Evolutionary conservation across 495 filamentous ascomycete species (phyloP), one percentile per base, ranked within the genome.

Genomic region (Penicillium dipodomyicola): DNA sequence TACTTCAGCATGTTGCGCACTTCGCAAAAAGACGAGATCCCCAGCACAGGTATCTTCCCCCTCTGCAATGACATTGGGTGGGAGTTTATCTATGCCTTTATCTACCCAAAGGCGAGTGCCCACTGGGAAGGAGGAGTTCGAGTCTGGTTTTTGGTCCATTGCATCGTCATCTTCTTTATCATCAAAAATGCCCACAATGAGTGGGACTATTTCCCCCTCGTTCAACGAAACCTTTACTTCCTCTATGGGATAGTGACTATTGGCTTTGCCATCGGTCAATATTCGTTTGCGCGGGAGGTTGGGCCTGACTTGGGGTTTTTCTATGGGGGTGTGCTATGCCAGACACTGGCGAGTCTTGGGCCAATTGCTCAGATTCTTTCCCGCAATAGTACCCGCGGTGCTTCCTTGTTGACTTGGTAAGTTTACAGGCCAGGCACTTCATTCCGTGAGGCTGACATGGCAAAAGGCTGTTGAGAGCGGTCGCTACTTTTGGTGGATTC

Each of bases 11-110:
- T 49, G 47, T 35, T 37, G 19, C 20, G 32, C 9, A 35, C 32
- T 4, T 35, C 47, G 17, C 30, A 30, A 30, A 50, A 37, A 17
- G 48, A 50, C 12, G 25, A 25, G 29, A 37, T 50, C 25, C 48
- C 48, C 1, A 50, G 33, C n/a, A 50, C 48, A 1, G 48, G 48
- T 5, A 50, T 50, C 1, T 50, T 50, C 7, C 48, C 48, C n/a
- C 32, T 50, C 23, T 50, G 48, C 22, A 25, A 25, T 17, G 48
- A 50, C 2, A 50, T 50, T 25, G 48, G 12, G 22, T 50, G 32
- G 48, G 48, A 50, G 19, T 39, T 50, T n/a, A n/a, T 39, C 11
- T 50, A 50, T 17, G 48, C 48, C 32, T 50, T 50, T n/a, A n/a
- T 50, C 17, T 25, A 37, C 14, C 48, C 48, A 11, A 10, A 32